Base-by-base conservation (phyloP, 1,139 yeast species). In the Yamadazyma dendronema region DNA sequence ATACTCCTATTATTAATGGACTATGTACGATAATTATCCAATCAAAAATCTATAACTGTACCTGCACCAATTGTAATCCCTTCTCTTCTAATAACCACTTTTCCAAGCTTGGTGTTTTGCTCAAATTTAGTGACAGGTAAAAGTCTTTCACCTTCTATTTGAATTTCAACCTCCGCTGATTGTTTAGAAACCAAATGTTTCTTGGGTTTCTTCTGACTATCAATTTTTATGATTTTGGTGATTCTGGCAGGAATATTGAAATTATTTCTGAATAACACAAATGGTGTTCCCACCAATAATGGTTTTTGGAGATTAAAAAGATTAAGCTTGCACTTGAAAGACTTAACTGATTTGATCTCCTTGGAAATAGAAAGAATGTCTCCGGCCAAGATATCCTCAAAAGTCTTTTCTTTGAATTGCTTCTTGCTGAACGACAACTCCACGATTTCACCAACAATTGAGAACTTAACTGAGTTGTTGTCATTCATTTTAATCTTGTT, bases 51-150 rank as follows among this genome's bases (percentile, higher is more conserved):
- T 14, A 56, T 38, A 28, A 82, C 80, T 2, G 69, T 71, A 21
- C 97, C 97, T 0, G 97, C 96, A 8, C 95, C 97, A 34, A 92
- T 75, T 0, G 97, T 88, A 21, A 69, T 56, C 2, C 97, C 97
- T 49, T 87, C 96, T 50, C 84, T 79, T 54, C 98, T 79, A 31
- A 92, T 61, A 6, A 94, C 92, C 17, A 92, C 68, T 50, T 96
- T 74, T 2, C 97, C 96, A 33, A 92, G 64, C 28, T 77, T 77
- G 48, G 72, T 73, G 54, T 81, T 80, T 33, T 81, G 77, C 10
- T 62, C 63, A 49, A 74, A 83, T 16, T 72, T 68, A 22, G 88
- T 71, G 34, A 87, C 54, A 2, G 96, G 95, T 27, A 84, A 59
- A 28, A 73, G 64, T 44, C 74, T 62, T 39, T 70, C 73, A 17